Evolutionary conservation across 495 filamentous ascomycete genomes (phyloP).

Genomic region (Penicillium manginii): DNA sequence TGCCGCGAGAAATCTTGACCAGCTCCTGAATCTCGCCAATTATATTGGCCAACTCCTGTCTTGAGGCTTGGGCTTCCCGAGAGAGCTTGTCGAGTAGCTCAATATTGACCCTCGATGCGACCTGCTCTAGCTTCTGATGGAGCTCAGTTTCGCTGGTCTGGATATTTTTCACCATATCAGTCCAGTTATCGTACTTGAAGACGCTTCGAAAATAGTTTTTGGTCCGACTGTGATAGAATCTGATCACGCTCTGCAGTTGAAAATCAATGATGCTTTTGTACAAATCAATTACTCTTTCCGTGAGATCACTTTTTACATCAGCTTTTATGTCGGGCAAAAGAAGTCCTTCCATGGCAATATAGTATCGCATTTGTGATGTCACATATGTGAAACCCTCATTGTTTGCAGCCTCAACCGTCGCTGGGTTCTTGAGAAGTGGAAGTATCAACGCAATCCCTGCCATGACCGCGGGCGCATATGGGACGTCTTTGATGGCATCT

Average conservation of each 20-base stretch:
- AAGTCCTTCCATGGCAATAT: constrained; percentile 9
- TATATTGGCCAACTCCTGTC: neutral
- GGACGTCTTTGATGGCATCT: constrained; percentile 16
- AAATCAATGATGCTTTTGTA: constrained; percentile 15
- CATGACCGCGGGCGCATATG: constrained; percentile 14
- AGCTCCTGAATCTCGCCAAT: neutral
- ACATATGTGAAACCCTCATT: constrained; percentile 12
- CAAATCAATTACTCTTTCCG: constrained; percentile 2
- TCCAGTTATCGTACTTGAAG: constrained; percentile 12
- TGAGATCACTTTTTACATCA: neutral
- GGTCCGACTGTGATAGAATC: constrained; percentile 10
- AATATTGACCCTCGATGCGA: neutral
- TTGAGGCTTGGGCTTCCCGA: neutral
- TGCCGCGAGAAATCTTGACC: neutral
- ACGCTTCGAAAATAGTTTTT: constrained; percentile 10
- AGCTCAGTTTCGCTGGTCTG: neutral
- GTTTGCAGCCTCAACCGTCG: constrained; percentile 2
- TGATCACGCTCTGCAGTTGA: constrained; percentile 15
- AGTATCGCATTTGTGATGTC: constrained; percentile 14
- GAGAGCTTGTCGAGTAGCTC: constrained; percentile 1
- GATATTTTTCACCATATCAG: neutral
- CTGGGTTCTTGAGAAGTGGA: constrained; percentile 10
- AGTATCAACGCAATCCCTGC: constrained; percentile 10
- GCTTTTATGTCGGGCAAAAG: neutral
- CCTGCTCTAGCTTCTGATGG: neutral